Base-by-base conservation (phyloP, 192 early-diverging fungal genomes). In the Spinellus fusiger region DNA sequence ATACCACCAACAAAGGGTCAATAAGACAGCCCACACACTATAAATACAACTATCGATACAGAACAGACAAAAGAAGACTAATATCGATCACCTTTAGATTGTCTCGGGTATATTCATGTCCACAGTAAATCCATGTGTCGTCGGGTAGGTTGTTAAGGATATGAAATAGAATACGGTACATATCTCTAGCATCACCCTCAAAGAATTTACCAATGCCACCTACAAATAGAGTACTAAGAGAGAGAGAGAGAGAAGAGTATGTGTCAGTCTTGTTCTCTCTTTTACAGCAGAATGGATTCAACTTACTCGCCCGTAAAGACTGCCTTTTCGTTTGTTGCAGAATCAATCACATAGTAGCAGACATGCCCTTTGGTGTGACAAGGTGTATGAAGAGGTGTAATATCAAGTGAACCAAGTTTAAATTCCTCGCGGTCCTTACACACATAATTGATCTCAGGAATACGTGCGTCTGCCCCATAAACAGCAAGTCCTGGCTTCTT, bases 311-410 rank as follows among this genome's bases (percentile, higher is more conserved):
- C 95, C 8, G 93, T 95, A 62, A 98, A 98, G 20, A 93, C 92
- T 15, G 83, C 87, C 48, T 73, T 75, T 50, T 90, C 83, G 12
- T 78, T 64, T 9, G 69, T 77, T 16, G 65, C 56, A n/a, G 67
- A 71, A 66, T 88, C 86, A 34, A 77, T 78, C 16, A 94, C 80
- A 69, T 81, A 93, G 74, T 86, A 98, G 64, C 86, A 85, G 7
- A 98, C 85, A 70, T 87, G 89, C 23, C 91, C 91, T 0, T 77
- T 85, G 6, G 96, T 98, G 73, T 98, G 96, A 57, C 96, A 90
- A 28, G 77, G 74, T 0, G 94, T 96, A 70, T 83, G 80, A 0
- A 95, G 64, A 0, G 91, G 82, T 8, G 81, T 89, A 6, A 94
- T 73, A 9, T 71, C 69, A 8, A 98, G 65, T 2, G 79, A 80